A percentile compares a stretch with the other conserved stretches of the same genome.
These are phyloP conservation scores for Trametes cinnabarina DNA, from an alignment of 768 basidiomycete species.

Conservation along the genomic window DNA sequence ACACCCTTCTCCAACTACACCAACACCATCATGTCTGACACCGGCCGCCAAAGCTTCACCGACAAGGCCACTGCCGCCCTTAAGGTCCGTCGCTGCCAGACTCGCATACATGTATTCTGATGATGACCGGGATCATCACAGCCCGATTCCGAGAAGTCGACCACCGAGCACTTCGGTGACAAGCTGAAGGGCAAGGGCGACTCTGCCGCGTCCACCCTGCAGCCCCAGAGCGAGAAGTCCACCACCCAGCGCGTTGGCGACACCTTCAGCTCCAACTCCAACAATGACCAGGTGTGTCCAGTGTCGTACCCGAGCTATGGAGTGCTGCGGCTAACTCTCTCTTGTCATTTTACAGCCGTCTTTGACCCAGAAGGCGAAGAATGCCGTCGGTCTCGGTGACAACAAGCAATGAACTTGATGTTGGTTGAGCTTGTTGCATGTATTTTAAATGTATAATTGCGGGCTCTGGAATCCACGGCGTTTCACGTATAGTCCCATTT, in stretches of 20 bases:
- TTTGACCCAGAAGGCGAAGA: slow-evolving; percentile 35
- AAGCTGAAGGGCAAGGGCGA: slow-evolving; percentile 34
- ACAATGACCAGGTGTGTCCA: slow-evolving; percentile 25
- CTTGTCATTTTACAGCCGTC: slow-evolving; percentile 27
- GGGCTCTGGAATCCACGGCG: background rate
- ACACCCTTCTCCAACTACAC: background rate
- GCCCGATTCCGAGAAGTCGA: slow-evolving; percentile 39
- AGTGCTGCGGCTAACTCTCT: no score
- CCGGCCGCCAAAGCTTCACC: slow-evolving; percentile 33
- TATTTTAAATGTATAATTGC: background rate
- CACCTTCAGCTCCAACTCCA: slow-evolving; percentile 32
- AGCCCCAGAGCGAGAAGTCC: slow-evolving; percentile 37
- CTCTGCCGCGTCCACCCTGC: slow-evolving; percentile 28
- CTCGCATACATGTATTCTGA: background rate
- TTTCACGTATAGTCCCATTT: no score
- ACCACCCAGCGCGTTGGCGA: slow-evolving; percentile 36
- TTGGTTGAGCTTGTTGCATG: background rate
- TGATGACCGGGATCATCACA: background rate
- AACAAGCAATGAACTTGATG: slow-evolving; percentile 20
- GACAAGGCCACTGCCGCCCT: slow-evolving; percentile 34
- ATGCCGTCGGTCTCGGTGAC: slow-evolving; percentile 32
- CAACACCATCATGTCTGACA: slow-evolving; percentile 33
- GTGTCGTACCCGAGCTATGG: background rate
- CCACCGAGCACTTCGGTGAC: slow-evolving; percentile 38
- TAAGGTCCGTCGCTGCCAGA: slow-evolving; percentile 27